These are phyloP conservation scores for Hyaloscypha variabilis DNA, from an alignment of 495 filamentous ascomycete genomes.

Conservation along the genomic window DNA sequence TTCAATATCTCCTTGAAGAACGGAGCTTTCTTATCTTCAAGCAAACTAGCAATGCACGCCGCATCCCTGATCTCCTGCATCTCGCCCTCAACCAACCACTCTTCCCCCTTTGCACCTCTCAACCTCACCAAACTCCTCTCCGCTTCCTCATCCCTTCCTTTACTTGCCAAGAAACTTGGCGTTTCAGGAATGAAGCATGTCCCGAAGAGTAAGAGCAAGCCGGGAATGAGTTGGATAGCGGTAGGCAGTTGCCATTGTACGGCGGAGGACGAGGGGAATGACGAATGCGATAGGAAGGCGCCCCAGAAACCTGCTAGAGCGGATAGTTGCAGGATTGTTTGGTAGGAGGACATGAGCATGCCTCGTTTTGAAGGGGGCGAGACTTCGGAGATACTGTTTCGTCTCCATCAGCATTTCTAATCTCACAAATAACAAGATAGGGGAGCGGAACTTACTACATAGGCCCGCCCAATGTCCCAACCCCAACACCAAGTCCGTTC, in stretches of 20 bases:
- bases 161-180: conserved; percentile 11
- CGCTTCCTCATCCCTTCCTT: background rate
- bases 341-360: conserved; percentile 21
- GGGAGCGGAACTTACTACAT: conserved; percentile 14
- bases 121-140: conserved; percentile 1
- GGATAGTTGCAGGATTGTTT: conserved; percentile 13
- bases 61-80: conserved; percentile 15
- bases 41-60: background rate
- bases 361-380: conserved; percentile 8
- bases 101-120: background rate
- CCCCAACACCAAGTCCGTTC: conserved; percentile 18
- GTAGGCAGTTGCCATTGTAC: conserved; percentile 9
- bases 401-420: background rate
- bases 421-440: background rate
- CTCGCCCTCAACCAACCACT: conserved; percentile 5
- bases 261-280: background rate
- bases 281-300: conserved; percentile 2
- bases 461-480: conserved; percentile 11
- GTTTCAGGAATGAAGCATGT: conserved; percentile 9
- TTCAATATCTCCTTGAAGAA: conserved; percentile 1
- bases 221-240: conserved; percentile 13
- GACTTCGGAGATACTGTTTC: conserved; percentile 17
- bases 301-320: conserved; percentile 16
- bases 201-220: conserved; percentile 5
- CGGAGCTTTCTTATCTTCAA: background rate